phyloP scores from a whole-genome alignment of 2,329 filamentous ascomycete genomes.

The Penicillium paneum region DNA sequence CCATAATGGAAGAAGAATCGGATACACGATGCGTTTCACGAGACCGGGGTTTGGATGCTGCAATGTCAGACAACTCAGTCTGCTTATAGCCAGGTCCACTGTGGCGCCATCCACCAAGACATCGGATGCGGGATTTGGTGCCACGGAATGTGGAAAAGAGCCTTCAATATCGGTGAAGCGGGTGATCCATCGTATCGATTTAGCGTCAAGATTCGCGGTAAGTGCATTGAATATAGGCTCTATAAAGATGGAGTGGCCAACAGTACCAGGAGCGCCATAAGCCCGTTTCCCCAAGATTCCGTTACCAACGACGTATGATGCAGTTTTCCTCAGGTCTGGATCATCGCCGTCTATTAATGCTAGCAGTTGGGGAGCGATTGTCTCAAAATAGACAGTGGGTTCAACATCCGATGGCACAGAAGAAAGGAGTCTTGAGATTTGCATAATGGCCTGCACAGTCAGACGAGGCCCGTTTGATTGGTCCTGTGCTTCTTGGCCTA shows the following conservation, averaged over 20 bases:
- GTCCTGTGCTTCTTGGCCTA: conserved; percentile 36
- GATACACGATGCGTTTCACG: conserved; percentile 41
- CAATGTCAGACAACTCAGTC: conserved; percentile 36
- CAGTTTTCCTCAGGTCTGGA: conserved; percentile 40
- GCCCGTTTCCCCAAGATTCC: conserved; percentile 43
- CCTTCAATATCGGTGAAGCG: conserved; percentile 19
- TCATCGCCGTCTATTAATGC: conserved; percentile 41
- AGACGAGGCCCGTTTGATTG: conserved; percentile 38
- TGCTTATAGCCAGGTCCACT: conserved; percentile 34
- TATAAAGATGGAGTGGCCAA: conserved; percentile 43
- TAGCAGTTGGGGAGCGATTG: conserved; percentile 42
- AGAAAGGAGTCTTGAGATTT: conserved; percentile 42
- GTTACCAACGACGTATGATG: conserved; percentile 43
- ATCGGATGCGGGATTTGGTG: conserved; percentile 1
- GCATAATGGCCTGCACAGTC: conserved; percentile 46
- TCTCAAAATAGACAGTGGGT: conserved; percentile 34
- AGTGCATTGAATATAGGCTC: conserved; percentile 41
- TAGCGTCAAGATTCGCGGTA: conserved; percentile 30
- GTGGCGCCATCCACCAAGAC: conserved; percentile 27
- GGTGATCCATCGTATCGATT: conserved; percentile 29
- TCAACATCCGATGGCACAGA: conserved; percentile 42
- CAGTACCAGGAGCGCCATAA: conserved; percentile 39
- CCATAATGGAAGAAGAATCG: conserved; percentile 43
- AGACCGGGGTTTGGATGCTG: conserved; percentile 45
- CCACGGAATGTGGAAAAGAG: neutral